Evolutionary conservation across 2,329 filamentous ascomycete species (phyloP).

Genomic region (Fusarium vanettenii): DNA sequence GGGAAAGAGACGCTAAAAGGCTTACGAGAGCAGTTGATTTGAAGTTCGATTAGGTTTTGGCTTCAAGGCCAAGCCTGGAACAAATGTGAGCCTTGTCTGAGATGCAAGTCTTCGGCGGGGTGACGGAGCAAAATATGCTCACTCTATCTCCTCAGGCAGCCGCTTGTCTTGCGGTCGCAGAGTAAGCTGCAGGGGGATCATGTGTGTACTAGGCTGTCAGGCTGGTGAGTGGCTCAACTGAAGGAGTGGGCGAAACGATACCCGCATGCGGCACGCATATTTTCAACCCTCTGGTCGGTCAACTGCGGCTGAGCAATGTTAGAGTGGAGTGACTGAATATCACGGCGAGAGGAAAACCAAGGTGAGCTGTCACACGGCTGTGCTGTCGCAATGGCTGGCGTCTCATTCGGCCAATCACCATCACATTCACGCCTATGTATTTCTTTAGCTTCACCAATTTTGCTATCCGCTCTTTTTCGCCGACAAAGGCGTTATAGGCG

Average conservation of each 20-base stretch:
- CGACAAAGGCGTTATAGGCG: too few species aligned
- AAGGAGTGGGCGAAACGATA: not conserved
- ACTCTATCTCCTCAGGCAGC: not conserved
- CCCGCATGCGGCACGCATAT: not conserved
- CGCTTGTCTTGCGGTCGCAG: not conserved
- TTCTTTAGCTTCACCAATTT: too few species aligned
- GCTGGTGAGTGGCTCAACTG: not conserved
- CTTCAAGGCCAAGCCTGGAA: not conserved
- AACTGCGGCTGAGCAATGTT: too few species aligned
- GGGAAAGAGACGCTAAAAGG: not conserved
- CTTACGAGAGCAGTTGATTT: not conserved
- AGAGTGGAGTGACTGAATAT: too few species aligned
- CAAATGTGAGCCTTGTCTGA: not conserved
- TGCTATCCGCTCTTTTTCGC: too few species aligned
- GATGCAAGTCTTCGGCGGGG: not conserved
- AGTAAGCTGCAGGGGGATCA: not conserved
- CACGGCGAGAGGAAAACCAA: too few species aligned
- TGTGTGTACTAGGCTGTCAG: not conserved
- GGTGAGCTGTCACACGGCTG: too few species aligned
- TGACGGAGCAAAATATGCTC: not conserved
- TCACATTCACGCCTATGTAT: too few species aligned
- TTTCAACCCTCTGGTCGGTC: too few species aligned
- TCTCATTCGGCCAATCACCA: too few species aligned
- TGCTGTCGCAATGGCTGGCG: too few species aligned
- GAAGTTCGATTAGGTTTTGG: not conserved